A percentile compares a stretch with the other conserved stretches of the same genome.
Conservation (phyloP, 2,329 filamentous ascomycete genomes). For the Talaromyces sp. region DNA sequence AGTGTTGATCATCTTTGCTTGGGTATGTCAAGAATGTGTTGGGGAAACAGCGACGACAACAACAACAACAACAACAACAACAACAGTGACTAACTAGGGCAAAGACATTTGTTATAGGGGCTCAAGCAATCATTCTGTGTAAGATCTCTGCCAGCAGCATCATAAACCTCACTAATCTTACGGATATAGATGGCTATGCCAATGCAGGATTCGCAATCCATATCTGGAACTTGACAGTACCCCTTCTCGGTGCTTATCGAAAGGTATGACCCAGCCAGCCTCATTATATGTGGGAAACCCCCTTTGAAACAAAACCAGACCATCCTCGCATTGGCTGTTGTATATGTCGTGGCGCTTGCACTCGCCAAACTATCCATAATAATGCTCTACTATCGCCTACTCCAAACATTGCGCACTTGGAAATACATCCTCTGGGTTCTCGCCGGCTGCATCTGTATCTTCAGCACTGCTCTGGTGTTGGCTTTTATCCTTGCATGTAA, state of each 20-base stretch:
- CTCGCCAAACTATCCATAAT: not conserved
- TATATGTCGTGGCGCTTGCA: not conserved
- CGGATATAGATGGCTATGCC: not conserved
- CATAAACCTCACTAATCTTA: not conserved
- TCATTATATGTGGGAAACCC: no score
- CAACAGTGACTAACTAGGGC: not conserved
- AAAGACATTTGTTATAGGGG: not conserved
- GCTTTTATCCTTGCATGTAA: not conserved
- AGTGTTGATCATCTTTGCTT: not conserved
- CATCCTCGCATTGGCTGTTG: not conserved
- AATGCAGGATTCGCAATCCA: not conserved
- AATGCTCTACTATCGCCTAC: not conserved
- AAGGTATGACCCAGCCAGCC: not conserved
- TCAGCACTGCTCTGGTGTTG: not conserved
- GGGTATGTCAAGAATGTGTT: not conserved
- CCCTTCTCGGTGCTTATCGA: not conserved
- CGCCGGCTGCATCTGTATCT: not conserved
- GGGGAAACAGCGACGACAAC: not conserved
- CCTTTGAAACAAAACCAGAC: not conserved
- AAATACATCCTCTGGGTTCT: not conserved
- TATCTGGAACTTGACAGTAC: not conserved
- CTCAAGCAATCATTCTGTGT: not conserved
- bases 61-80: not conserved
- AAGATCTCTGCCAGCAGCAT: not conserved
- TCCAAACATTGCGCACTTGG: not conserved